phyloP scores from a whole-genome alignment of 768 basidiomycete species.

The Neoboletus subvelutipes region DNA sequence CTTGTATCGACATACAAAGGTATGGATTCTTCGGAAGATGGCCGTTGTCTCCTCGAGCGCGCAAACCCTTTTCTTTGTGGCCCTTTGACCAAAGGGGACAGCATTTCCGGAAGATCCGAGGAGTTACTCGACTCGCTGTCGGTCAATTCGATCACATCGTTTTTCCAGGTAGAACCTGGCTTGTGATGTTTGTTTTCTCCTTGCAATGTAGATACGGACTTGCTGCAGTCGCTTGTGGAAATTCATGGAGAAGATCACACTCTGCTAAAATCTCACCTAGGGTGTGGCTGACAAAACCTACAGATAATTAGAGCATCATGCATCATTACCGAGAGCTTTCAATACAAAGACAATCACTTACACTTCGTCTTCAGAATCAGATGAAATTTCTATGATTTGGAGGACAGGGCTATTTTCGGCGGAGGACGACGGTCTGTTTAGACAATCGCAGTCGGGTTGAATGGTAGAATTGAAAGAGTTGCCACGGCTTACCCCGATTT shows the following conservation, averaged over 20 bases:
- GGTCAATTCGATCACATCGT: slow-evolving; percentile 31
- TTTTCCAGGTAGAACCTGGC: background rate
- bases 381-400: slow-evolving; percentile 57
- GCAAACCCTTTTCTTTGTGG: slow-evolving; percentile 3
- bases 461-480: background rate
- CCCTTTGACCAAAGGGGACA: slow-evolving; percentile 24
- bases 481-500: slow-evolving; percentile 30
- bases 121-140: slow-evolving; percentile 28
- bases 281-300: slow-evolving; percentile 9
- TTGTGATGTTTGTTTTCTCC: background rate
- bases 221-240: slow-evolving; percentile 8
- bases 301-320: background rate
- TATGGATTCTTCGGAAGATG: slow-evolving; percentile 3
- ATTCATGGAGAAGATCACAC: background rate
- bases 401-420: slow-evolving; percentile 6
- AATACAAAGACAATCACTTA: slow-evolving; percentile 17
- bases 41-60: slow-evolving; percentile 8
- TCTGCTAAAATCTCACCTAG: slow-evolving; percentile 11
- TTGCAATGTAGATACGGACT: background rate
- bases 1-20: slow-evolving; percentile 30
- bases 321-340: background rate
- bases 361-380: slow-evolving; percentile 43
- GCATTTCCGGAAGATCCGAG: slow-evolving; percentile 22
- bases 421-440: background rate
- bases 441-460: background rate